Conservation (phyloP, 192 early-diverging fungal genomes). For the Hyaloraphidium curvatum region DNA sequence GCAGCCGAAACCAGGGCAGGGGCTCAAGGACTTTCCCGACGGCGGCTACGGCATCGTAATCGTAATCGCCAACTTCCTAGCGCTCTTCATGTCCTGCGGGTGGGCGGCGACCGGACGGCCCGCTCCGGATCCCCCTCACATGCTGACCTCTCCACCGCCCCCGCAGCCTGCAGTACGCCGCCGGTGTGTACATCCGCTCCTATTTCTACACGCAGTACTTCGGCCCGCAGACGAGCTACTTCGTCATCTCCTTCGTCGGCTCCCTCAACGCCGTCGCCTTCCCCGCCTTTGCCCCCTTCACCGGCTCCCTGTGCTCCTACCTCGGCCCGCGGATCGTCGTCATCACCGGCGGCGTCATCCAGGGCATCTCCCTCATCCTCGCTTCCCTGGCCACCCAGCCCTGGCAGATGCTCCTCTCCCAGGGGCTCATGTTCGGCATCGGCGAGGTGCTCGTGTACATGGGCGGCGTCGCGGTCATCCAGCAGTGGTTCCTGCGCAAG, state of each 20-base stretch:
- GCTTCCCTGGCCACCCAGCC: slow-evolving; percentile 25
- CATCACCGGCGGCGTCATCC: slow-evolving; percentile 22
- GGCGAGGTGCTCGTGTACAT: slow-evolving; percentile 43
- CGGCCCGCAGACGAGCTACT: not conserved
- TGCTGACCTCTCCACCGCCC: too few relatives aligned
- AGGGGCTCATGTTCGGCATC: slow-evolving; percentile 54
- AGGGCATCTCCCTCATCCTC: slow-evolving; percentile 19
- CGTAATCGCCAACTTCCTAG: too few relatives aligned
- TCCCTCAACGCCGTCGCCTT: slow-evolving; percentile 1
- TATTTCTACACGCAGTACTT: not conserved
- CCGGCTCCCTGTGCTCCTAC: slow-evolving; percentile 10
- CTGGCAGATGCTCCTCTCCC: slow-evolving; percentile 57
- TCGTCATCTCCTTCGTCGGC: not conserved
- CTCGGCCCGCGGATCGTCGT: slow-evolving; percentile 29
- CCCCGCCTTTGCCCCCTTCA: not conserved
- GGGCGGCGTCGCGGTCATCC: slow-evolving; percentile 37
- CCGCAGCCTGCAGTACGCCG: too few relatives aligned
- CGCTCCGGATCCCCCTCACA: too few relatives aligned
- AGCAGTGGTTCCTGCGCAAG: slow-evolving; percentile 48
- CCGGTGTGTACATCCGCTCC: not conserved
- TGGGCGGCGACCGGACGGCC: too few relatives aligned
- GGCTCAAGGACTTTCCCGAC: too few relatives aligned
- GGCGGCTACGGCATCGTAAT: too few relatives aligned
- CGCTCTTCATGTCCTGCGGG: too few relatives aligned
- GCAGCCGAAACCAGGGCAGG: too few relatives aligned